Evolutionary conservation across 106 monocot species (phyloP), one percentile per base, ranked within the genome.

Genomic region (Phalaenopsis aphrodite): DNA sequence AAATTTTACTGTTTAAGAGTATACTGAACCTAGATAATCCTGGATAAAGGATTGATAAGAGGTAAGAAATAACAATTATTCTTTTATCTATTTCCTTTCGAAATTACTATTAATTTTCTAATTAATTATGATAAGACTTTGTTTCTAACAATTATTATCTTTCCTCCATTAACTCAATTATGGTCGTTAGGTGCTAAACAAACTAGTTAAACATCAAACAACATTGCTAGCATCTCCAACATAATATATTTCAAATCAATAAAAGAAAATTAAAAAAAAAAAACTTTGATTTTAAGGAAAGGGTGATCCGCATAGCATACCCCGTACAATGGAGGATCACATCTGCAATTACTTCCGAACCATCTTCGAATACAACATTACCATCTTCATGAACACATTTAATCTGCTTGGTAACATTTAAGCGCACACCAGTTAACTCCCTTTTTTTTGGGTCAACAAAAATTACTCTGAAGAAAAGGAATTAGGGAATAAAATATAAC

Each of bases 301-400:
- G n/a, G 38, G 46, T 8, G 41, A 72, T 19, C 21, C 42, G 14
- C 10, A 30, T 36, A 10, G 9, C 10, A 3, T 39, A 88, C 88
- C 88, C 88, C 55, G 88, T 88, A 56, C 88, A 88, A 57, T 88
- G 78, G 41, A 88, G 41, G 43, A 89, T 86, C 2, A 76, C 75
- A 79, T 89, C 83, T 14, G 84, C 85, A 84, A 47, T 10, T 3
- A 89, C 10, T 19, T 67, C 48, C 3, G 79, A 78, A 11, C 88
- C 86, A 79, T 88, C 88, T 15, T 75, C 55, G 36, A 88, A 88
- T 23, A 42, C 42, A 74, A 88, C 85, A 12, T 2, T 43, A 16
- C 86, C 83, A 75, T 88, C 83, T 77, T 85, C 83, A 77, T 84
- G 52, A 49, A 82, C 78, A 45, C 55, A 79, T 5, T 72, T 78